Evolutionary conservation across 2,329 filamentous ascomycete genomes (phyloP).

Genomic region (Xylaria sp.): DNA sequence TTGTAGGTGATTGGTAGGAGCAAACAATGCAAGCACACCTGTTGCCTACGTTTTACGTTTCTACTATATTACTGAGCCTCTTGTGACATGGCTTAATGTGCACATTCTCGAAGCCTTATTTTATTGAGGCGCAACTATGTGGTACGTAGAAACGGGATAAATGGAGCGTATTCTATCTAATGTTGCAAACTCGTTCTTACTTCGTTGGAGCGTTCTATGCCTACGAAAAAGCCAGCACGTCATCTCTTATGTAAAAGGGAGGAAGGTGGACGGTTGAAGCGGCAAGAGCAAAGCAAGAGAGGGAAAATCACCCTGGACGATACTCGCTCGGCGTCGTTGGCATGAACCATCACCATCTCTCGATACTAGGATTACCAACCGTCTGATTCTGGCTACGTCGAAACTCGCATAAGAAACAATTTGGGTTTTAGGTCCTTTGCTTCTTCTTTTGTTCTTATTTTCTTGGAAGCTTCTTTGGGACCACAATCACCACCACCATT

Average conservation of each 20-base stretch:
- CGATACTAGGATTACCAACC: conserved; percentile 3
- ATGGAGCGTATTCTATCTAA: neutral
- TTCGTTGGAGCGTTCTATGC: neutral
- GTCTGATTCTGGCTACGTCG: conserved; percentile 24
- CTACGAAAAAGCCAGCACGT: neutral
- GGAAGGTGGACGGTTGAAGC: neutral
- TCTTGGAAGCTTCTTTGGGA: conserved; percentile 32
- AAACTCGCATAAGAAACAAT: conserved; percentile 13
- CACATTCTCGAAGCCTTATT: neutral
- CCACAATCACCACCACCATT: neutral
- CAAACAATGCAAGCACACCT: conserved; percentile 35
- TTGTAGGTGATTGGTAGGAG: conserved; percentile 37
- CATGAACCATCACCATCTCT: neutral
- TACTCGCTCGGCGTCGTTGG: neutral
- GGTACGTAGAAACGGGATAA: neutral
- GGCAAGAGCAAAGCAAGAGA: conserved; percentile 16
- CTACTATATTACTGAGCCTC: neutral
- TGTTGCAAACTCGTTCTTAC: conserved; percentile 11
- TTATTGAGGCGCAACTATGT: neutral
- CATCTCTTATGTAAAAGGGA: neutral
- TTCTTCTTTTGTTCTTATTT: neutral
- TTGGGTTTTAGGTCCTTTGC: conserved; percentile 2
- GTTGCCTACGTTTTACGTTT: conserved; percentile 25
- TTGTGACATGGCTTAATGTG: neutral
- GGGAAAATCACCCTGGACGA: neutral